Percentiles rank a stretch among this genome's conserved stretches.
Conservation (phyloP, 495 filamentous ascomycete genomes). For the Aspergillus cristatus region DNA sequence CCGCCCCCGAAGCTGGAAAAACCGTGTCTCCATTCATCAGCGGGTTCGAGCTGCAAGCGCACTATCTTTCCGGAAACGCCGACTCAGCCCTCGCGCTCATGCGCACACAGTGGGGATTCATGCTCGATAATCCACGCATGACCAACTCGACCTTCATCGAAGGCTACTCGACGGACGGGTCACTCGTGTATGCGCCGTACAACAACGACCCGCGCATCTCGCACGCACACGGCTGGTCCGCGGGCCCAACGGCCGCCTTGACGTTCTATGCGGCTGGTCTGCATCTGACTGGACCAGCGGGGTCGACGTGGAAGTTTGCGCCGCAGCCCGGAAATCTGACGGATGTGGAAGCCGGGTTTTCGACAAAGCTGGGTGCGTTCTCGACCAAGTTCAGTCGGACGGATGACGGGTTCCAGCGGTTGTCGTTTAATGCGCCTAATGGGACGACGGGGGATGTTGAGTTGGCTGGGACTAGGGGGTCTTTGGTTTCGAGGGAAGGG, state of each 20-base stretch:
- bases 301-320: constrained; percentile 36
- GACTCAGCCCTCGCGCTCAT: constrained; percentile 43
- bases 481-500: constrained; percentile 7
- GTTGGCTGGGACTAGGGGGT: constrained; percentile 4
- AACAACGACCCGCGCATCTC: constrained; percentile 39
- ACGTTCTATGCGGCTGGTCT: constrained; percentile 42
- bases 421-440: constrained; percentile 8
- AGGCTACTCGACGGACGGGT: constrained; percentile 45
- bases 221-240: constrained; percentile 53
- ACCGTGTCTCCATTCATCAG: constrained; percentile 50
- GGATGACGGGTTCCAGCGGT: constrained; percentile 1
- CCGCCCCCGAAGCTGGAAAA: constrained; percentile 43
- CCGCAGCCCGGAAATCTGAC: constrained; percentile 39
- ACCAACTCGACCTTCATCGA: constrained; percentile 55
- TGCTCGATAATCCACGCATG: constrained; percentile 49
- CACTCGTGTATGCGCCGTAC: constrained; percentile 49
- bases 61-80: constrained; percentile 34
- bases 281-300: constrained; percentile 30
- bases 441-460: constrained; percentile 9
- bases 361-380: constrained; percentile 35
- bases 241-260: constrained; percentile 45
- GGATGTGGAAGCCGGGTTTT: constrained; percentile 41
- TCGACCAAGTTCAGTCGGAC: constrained; percentile 11
- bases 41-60: constrained; percentile 48
- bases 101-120: constrained; percentile 45